phyloP scores from a whole-genome alignment of 164 flowering plant species.

The Piper betle region DNA sequence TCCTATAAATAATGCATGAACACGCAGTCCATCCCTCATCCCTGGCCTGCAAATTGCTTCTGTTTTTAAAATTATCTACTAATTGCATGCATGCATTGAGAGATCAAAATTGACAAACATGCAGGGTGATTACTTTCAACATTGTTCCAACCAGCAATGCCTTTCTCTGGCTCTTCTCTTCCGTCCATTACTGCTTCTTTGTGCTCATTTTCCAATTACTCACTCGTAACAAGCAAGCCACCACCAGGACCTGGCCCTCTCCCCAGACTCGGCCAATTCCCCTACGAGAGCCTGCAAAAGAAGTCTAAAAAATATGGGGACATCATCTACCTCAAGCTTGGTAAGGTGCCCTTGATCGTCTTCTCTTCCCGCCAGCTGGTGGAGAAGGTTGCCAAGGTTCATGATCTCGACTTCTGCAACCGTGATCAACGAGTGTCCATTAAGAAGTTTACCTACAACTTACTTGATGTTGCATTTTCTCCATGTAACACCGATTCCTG shows the following conservation, averaged over 20 bases:
- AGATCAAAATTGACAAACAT: too few relatives aligned
- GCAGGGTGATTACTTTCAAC: too few relatives aligned
- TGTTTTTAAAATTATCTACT: too few relatives aligned
- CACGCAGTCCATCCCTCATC: too few relatives aligned
- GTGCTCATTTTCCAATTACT: too few relatives aligned
- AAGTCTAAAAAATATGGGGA: slow-evolving; percentile 3
- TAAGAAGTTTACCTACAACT: neutral
- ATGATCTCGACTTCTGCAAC: neutral
- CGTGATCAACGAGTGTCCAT: neutral
- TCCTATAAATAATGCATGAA: too few relatives aligned
- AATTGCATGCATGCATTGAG: too few relatives aligned
- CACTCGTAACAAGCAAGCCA: neutral
- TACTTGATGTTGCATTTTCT: neutral
- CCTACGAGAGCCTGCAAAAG: neutral
- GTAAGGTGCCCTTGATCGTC: neutral
- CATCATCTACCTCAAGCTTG: slow-evolving; percentile 1
- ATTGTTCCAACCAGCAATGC: too few relatives aligned
- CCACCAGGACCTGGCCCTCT: too few relatives aligned
- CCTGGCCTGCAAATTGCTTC: too few relatives aligned
- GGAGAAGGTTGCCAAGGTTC: neutral
- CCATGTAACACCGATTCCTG: neutral
- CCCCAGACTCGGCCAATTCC: slow-evolving; percentile 2
- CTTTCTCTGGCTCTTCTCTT: too few relatives aligned
- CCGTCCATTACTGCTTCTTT: too few relatives aligned
- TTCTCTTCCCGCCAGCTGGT: slow-evolving; percentile 3